These are phyloP conservation scores for Anisogramma anomala DNA, from an alignment of 2,329 filamentous ascomycete genomes.

Conservation along the genomic window DNA sequence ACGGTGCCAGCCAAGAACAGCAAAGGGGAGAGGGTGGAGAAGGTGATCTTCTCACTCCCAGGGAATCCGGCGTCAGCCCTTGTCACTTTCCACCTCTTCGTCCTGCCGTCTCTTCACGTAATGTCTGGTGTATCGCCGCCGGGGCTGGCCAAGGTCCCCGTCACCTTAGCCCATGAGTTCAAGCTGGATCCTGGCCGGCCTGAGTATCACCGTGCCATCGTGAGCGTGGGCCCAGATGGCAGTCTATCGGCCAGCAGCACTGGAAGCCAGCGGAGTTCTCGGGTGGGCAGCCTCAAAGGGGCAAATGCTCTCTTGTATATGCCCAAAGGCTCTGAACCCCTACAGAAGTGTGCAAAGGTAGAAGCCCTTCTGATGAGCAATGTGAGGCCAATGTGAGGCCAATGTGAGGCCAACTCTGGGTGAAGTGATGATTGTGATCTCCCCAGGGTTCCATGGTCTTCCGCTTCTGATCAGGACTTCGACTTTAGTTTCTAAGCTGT, in stretches of 20 bases:
- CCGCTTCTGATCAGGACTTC: background rate
- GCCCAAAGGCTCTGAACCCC: slow-evolving; percentile 50
- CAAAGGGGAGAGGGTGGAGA: slow-evolving; percentile 44
- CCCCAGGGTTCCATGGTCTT: background rate
- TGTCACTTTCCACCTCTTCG: slow-evolving; percentile 89
- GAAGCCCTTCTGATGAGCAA: slow-evolving; percentile 69
- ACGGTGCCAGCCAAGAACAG: slow-evolving; percentile 61
- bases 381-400: slow-evolving; percentile 21
- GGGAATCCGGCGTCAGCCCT: slow-evolving; percentile 90
- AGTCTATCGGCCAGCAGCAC: slow-evolving; percentile 66
- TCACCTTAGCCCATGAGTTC: slow-evolving; percentile 61
- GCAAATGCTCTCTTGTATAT: slow-evolving; percentile 80
- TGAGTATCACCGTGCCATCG: slow-evolving; percentile 82
- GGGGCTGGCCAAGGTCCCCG: slow-evolving; percentile 62
- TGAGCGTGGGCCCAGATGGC: slow-evolving; percentile 56
- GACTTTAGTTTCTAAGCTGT: background rate
- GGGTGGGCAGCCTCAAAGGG: slow-evolving; percentile 75
- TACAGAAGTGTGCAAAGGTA: slow-evolving; percentile 58
- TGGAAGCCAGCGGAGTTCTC: slow-evolving; percentile 78
- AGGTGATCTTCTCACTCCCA: slow-evolving; percentile 77
- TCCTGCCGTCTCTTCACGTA: slow-evolving; percentile 74
- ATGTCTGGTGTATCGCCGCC: slow-evolving; percentile 55
- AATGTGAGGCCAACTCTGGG: background rate
- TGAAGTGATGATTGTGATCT: background rate
- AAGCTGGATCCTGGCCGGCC: slow-evolving; percentile 61